phyloP scores from a whole-genome alignment of 1,139 yeast genomes.

The Hyphopichia wangnamkhiaoensis region DNA sequence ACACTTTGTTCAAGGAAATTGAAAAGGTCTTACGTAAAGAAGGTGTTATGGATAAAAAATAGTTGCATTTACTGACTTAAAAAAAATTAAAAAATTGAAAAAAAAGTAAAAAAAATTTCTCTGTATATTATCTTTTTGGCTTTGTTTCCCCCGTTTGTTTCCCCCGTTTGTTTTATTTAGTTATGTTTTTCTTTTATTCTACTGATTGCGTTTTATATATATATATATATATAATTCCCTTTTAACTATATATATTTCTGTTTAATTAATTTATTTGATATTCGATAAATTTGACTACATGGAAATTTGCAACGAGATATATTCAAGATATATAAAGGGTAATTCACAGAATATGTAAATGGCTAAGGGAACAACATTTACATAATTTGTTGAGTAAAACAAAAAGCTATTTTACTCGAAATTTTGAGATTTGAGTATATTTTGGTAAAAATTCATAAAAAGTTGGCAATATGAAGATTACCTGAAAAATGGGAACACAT shows the following conservation, averaged over 20 bases:
- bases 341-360: too few species aligned
- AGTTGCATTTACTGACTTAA: neutral
- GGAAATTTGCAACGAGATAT: neutral
- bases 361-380: too few species aligned
- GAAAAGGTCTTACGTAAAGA: constrained; percentile 49
- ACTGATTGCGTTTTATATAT: neutral
- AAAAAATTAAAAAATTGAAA: neutral
- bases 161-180: neutral
- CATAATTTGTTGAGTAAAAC: too few species aligned
- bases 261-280: too few species aligned
- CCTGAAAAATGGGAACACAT: too few species aligned
- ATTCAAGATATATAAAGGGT: too few species aligned
- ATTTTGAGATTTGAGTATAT: too few species aligned
- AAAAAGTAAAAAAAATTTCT: neutral
- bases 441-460: too few species aligned
- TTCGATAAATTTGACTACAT: too few species aligned
- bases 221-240: neutral
- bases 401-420: too few species aligned
- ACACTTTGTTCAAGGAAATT: constrained; percentile 47
- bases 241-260: too few species aligned
- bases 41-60: constrained; percentile 39
- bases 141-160: neutral
- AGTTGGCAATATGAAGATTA: too few species aligned
- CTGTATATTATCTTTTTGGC: neutral
- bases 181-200: neutral